Base-by-base conservation (phyloP, 148 eudicot genomes). In the Fagopyrum esculentum region DNA sequence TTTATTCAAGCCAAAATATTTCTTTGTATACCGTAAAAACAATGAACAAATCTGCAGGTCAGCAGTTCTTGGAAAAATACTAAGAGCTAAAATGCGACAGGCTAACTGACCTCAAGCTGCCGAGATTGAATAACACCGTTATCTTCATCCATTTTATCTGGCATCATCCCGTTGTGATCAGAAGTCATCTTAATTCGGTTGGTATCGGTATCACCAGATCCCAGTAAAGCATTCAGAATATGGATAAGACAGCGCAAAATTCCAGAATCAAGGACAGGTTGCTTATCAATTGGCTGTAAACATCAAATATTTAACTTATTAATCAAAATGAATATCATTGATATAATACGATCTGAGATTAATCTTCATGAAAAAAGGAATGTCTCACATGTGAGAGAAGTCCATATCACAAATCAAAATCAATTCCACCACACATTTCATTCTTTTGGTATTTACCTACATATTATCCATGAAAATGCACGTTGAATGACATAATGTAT, bases 241-340 rank as follows among this genome's bases (percentile, higher is more conserved):
- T 88, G 85, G 75, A 95, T 87, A 76, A 95, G 96, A 80, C 99
- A 95, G 81, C 97, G 88, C 74, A 95, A 82, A 69, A 95, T 95
- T 76, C 99, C 99, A 82, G 99, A 92, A 86, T 95, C 99, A 77
- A 95, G 88, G 75, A 92, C 96, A 73, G 98, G 90, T 80, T 95
- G 99, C 82, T 89, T 92, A 86, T 95, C 98, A 84, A 89, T 78
- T 29, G 97, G 91, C 97, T 91, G 93, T 77, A 83, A 71, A 71
- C 8, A 77, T 72, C 29, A 30, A 78, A 60, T 60, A 13, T 60
- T 22, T 6, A 49, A 60, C 66, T 26, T 22, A 26, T 60, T 60
- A 60, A 60, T 8, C 30, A 26, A 26, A 19, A 11, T 60, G 3
- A 26, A n/a, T 60, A 60, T 11, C 35, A 60, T 60, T 60, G 66